Conservation (phyloP, 306 rosid species). For the Cucurbita argyrosperma region DNA sequence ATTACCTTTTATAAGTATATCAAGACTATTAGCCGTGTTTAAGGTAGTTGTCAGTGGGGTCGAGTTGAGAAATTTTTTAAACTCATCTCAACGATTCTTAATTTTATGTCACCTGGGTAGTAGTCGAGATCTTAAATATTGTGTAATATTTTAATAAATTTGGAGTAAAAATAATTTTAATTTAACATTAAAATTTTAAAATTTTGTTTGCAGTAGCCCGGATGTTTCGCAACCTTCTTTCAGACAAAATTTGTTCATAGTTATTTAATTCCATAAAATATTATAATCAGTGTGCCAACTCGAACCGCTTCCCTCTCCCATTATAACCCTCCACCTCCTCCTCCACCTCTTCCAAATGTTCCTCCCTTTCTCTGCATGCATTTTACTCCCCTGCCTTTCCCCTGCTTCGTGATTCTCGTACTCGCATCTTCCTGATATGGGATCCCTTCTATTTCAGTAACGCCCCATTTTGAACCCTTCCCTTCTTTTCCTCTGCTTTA, state of each 20-base stretch:
- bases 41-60: too few species aligned
- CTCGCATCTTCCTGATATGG: not conserved
- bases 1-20: too few species aligned
- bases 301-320: constrained; percentile 23
- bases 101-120: too few species aligned
- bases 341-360: not conserved
- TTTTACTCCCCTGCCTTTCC: not conserved
- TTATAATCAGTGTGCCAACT: not conserved
- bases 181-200: too few species aligned
- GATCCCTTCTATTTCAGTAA: not conserved
- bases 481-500: constrained; percentile 8
- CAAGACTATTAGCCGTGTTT: too few species aligned
- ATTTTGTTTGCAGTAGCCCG: constrained; percentile 44
- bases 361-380: constrained; percentile 38
- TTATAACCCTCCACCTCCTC: constrained; percentile 17
- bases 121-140: too few species aligned
- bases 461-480: not conserved
- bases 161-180: too few species aligned
- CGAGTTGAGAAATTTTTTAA: too few species aligned
- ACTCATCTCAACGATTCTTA: too few species aligned
- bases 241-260: constrained; percentile 52
- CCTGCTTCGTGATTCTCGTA: constrained; percentile 16
- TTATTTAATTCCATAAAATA: too few species aligned
- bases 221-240: constrained; percentile 78
- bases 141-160: too few species aligned